A percentile compares a stretch with the other conserved stretches of the same genome.
These are phyloP conservation scores for Nicotiana sylvestris DNA, from an alignment of 257 asterid genomes.

Conservation along the genomic window DNA sequence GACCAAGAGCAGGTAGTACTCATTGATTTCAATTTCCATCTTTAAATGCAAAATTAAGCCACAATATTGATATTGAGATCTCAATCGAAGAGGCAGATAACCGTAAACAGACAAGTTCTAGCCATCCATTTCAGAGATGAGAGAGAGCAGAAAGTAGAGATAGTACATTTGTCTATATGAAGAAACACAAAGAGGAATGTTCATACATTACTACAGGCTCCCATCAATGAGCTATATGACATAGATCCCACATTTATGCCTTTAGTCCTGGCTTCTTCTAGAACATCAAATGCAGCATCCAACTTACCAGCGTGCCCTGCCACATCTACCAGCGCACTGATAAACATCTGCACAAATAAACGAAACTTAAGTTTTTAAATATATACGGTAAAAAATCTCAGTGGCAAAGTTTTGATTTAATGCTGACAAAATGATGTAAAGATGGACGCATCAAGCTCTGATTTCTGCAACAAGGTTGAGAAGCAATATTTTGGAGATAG, in stretches of 20 bases:
- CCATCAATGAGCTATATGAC: constrained; percentile 97
- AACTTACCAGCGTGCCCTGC: constrained; percentile 95
- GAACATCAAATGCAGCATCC: constrained; percentile 88
- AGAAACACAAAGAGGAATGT: constrained; percentile 1
- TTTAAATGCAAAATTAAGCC: not conserved
- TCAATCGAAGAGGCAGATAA: not conserved
- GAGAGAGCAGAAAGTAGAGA: not conserved
- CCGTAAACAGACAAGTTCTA: constrained; percentile 6
- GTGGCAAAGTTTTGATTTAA: not conserved
- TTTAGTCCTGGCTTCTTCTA: constrained; percentile 66
- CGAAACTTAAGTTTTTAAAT: constrained; percentile 10
- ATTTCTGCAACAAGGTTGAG: not conserved
- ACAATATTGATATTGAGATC: not conserved
- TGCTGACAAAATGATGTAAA: not conserved
- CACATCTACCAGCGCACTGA: constrained; percentile 93
- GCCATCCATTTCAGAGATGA: not conserved
- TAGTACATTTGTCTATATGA: not conserved
- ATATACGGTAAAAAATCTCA: not conserved
- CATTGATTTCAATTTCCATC: not conserved
- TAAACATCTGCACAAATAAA: constrained; percentile 57
- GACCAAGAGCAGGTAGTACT: not conserved
- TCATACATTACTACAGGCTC: constrained; percentile 94
- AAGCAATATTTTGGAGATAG: not conserved
- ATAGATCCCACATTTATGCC: constrained; percentile 76
- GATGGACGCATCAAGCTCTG: not conserved